phyloP scores from a whole-genome alignment of 1,284 basidiomycete species.

The Irpex sp. region DNA sequence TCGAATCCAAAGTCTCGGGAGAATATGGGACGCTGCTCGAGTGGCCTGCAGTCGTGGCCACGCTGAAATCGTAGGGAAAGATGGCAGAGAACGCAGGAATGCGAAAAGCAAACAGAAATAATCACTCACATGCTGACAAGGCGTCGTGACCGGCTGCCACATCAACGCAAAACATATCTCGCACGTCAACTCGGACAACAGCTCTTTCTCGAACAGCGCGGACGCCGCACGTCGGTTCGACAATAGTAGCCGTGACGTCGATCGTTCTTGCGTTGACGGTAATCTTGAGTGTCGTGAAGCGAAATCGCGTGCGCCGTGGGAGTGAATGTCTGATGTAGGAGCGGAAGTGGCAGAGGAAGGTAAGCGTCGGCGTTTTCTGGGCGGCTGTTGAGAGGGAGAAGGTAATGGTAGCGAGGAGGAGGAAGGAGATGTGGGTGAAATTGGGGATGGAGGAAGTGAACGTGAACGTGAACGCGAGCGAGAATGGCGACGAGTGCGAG shows the following conservation, averaged over 20 bases:
- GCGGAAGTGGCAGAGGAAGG: slow-evolving; percentile 3
- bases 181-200: slow-evolving; percentile 76
- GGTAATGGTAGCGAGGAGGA: too few species aligned
- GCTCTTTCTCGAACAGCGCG: slow-evolving; percentile 60
- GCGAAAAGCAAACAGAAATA: slow-evolving; percentile 2
- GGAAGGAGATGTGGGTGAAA: background rate
- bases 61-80: background rate
- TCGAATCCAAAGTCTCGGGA: too few species aligned
- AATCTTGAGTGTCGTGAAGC: slow-evolving; percentile 4
- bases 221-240: slow-evolving; percentile 12
- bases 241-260: slow-evolving; percentile 9
- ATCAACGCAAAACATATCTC: slow-evolving; percentile 88
- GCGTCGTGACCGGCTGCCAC: slow-evolving; percentile 86
- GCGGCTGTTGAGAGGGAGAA: background rate
- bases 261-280: background rate
- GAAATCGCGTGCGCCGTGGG: background rate
- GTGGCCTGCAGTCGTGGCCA: too few species aligned
- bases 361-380: slow-evolving; percentile 22
- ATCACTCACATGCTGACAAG: slow-evolving; percentile 83
- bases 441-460: slow-evolving; percentile 11
- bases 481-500: slow-evolving; percentile 2
- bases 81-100: slow-evolving; percentile 3
- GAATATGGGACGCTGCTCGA: too few species aligned
- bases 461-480: slow-evolving; percentile 18
- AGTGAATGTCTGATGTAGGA: background rate